Evolutionary conservation across 1,284 basidiomycete genomes (phyloP), one percentile per base, ranked within the genome.

Genomic region (Marasmius sp.): DNA sequence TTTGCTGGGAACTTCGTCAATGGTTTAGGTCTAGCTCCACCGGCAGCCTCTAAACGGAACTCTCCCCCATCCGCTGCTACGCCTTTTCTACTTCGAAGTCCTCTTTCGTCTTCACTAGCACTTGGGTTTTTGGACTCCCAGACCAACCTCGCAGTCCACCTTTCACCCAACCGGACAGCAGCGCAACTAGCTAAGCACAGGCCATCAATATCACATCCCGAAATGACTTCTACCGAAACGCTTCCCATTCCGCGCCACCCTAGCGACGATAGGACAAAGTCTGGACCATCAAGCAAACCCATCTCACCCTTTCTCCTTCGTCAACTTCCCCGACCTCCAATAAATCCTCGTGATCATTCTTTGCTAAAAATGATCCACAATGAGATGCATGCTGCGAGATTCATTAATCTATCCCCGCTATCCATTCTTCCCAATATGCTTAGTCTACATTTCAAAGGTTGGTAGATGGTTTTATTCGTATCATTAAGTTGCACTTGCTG

Each of bases 301-400:
- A 27, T 55, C 27, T 47, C 62, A 6, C 66, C 64, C 11, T 66
- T 64, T 18, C 18, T 66, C 20, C 55, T 63, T n/a, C 57, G 63
- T 12, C n/a, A 61, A 16, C 51, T 64, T 18, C 66, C 62, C 51
- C 61, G 59, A 49, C 57, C 60, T 52, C 79, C 82, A 0, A 65
- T 68, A 6, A 85, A 90, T 67, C 88, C 88, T 4, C 77, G 86
- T n/a, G 87, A 91, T 65, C 89, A 91, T 69, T 80, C 81, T 0
- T 65, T 88, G 18, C 75, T 91, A 22, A 83, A 87, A 65, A 73
- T 74, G 51, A 86, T 89, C n/a, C 90, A 89, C 73, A 78, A 75
- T 38, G 85, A 87, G 66, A 86, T 88, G 83, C 85, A 89, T 43
- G 80, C 81, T 3, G 76, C 82, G 7, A 74, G 87, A 38, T 90